Conservation (phyloP, 2,329 filamentous ascomycete species). For the Aspergillus viridinutans region DNA sequence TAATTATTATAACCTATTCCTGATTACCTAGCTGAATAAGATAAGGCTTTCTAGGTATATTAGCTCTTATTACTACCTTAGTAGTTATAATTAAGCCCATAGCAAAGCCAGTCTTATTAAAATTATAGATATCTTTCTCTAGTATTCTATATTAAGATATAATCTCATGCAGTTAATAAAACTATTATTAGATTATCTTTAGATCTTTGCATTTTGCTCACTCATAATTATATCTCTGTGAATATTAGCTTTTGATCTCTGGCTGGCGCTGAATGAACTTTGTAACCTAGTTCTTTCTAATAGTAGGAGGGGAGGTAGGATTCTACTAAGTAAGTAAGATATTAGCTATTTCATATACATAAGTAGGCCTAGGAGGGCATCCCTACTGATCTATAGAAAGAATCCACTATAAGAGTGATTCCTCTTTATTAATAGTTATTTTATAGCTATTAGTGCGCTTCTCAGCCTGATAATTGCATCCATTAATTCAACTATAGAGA, state of each 20-base stretch:
- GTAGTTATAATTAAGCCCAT: no score
- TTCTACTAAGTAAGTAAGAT: neutral
- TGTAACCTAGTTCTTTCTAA: neutral
- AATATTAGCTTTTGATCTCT: neutral
- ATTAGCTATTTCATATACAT: neutral
- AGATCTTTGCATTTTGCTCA: slow-evolving; percentile 5
- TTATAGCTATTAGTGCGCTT: neutral
- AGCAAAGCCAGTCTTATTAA: no score
- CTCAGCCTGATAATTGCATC: neutral
- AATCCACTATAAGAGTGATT: neutral
- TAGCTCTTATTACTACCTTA: no score
- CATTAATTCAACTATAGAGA: neutral
- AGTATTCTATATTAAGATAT: slow-evolving; percentile 7
- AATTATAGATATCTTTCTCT: neutral
- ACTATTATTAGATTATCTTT: slow-evolving; percentile 5
- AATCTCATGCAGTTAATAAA: slow-evolving; percentile 5
- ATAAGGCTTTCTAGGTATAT: no score
- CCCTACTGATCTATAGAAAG: neutral
- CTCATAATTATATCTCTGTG: slow-evolving; percentile 1
- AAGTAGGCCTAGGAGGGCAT: neutral
- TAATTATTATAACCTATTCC: no score
- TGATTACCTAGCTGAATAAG: no score
- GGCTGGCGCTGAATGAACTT: slow-evolving; percentile 3
- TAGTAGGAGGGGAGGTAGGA: neutral
- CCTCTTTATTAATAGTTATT: neutral